phyloP scores from a whole-genome alignment of 2,329 filamentous ascomycete genomes.

The Tympanopsis confertula region DNA sequence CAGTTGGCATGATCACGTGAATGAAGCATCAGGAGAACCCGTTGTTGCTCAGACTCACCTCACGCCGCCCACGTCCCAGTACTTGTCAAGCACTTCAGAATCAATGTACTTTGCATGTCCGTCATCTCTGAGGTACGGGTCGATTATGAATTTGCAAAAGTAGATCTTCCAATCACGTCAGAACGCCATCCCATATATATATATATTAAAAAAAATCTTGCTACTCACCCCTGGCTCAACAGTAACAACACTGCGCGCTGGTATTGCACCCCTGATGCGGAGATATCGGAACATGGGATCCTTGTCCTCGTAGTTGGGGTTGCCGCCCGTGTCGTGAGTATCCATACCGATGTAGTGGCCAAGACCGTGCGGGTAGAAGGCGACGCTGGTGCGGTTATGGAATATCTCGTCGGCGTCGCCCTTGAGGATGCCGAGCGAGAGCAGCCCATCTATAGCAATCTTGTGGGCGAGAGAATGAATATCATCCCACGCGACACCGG shows the following conservation, averaged over 20 bases:
- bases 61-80: conserved; percentile 73
- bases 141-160: conserved; percentile 82
- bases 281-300: conserved; percentile 83
- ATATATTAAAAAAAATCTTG: conserved; percentile 1
- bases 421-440: conserved; percentile 64
- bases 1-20: too few relatives aligned
- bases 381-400: conserved; percentile 66
- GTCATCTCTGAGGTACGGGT: conserved; percentile 64
- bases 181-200: too few relatives aligned
- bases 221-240: conserved; percentile 76
- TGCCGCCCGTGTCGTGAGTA: conserved; percentile 76
- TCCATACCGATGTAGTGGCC: conserved; percentile 90
- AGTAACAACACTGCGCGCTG: conserved; percentile 74
- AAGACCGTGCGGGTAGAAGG: conserved; percentile 84
- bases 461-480: conserved; percentile 71
- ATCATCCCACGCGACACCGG: conserved; percentile 68
- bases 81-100: conserved; percentile 57
- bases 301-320: conserved; percentile 65
- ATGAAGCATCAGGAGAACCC: too few relatives aligned
- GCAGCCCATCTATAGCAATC: conserved; percentile 70
- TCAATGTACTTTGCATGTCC: conserved; percentile 70
- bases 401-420: conserved; percentile 63
- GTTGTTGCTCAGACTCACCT: conserved; percentile 35
- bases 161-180: conserved; percentile 70
- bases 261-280: conserved; percentile 63